phyloP scores from a whole-genome alignment of 2,329 filamentous ascomycete genomes.

The Paecilomyces variotii region DNA sequence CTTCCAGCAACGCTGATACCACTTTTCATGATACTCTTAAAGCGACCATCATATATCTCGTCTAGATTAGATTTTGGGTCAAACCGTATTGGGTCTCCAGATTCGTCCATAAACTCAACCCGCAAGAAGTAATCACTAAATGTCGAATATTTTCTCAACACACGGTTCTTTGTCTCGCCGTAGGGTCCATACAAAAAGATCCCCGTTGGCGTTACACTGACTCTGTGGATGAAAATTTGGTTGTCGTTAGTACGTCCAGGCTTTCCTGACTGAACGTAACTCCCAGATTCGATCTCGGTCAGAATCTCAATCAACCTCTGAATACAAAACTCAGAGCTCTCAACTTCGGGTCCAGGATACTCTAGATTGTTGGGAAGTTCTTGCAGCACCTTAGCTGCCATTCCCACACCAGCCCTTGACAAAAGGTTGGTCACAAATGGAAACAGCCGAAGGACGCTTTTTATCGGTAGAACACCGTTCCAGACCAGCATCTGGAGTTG shows the following conservation, averaged over 20 bases:
- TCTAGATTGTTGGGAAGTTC: conserved; percentile 46
- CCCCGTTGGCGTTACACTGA: conserved; percentile 52
- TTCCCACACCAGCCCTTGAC: conserved; percentile 18
- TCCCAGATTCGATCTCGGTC: conserved; percentile 30
- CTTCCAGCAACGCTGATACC: conserved; percentile 59
- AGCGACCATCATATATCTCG: conserved; percentile 37
- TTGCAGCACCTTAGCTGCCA: conserved; percentile 49
- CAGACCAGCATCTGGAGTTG: conserved; percentile 57
- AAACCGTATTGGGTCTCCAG: conserved; percentile 15
- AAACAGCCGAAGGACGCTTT: conserved; percentile 42
- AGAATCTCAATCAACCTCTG: conserved; percentile 36
- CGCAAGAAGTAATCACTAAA: conserved; percentile 18
- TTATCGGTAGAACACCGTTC: conserved; percentile 56
- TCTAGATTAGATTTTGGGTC: conserved; percentile 11
- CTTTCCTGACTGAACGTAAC: conserved; percentile 4
- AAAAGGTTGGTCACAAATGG: conserved; percentile 32
- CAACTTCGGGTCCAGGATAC: conserved; percentile 45
- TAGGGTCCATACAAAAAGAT: conserved; percentile 53
- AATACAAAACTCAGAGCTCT: conserved; percentile 36
- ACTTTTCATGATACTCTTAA: conserved; percentile 49
- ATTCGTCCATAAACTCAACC: conserved; percentile 18
- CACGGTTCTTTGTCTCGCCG: conserved; percentile 23
- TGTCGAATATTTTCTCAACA: conserved; percentile 16
- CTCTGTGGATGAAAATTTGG: conserved; percentile 47
- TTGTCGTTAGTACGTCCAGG: conserved; percentile 13